phyloP scores from a whole-genome alignment of 257 asterid genomes.

The Gentiana straminea region DNA sequence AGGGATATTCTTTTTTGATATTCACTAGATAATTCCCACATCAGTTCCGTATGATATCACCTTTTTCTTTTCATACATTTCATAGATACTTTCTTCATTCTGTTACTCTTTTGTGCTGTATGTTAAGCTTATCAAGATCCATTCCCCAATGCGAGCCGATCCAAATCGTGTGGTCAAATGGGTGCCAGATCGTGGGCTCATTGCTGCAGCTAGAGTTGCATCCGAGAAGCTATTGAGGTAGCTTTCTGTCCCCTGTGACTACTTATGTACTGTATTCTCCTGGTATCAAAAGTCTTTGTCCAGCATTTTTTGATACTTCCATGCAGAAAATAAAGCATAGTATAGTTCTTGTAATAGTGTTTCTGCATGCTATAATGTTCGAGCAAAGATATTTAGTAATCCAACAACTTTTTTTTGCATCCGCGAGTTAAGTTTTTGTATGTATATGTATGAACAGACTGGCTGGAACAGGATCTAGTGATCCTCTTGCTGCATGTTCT shows the following conservation, averaged over 20 bases:
- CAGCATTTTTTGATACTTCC: neutral
- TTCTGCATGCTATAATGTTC: neutral
- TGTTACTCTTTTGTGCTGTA: constrained; percentile 5
- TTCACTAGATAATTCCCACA: neutral
- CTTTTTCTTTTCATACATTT: neutral
- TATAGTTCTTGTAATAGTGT: no score
- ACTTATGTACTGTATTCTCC: neutral
- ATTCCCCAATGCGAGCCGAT: constrained; percentile 92
- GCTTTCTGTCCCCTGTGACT: constrained; percentile 1
- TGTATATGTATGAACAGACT: constrained; percentile 32
- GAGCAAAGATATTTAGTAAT: neutral
- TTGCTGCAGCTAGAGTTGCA: constrained; percentile 67
- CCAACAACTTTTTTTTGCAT: neutral
- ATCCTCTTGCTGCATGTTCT: constrained; percentile 69
- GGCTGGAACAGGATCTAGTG: constrained; percentile 65
- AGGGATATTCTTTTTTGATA: neutral
- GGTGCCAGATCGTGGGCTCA: constrained; percentile 55
- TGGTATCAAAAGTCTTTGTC: neutral
- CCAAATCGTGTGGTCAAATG: constrained; percentile 70
- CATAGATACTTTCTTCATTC: neutral
- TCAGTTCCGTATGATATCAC: neutral
- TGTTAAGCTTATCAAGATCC: constrained; percentile 74
- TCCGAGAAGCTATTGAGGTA: constrained; percentile 76
- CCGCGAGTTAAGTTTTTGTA: neutral
- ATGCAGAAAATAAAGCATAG: no score